Evolutionary conservation across 352 stramenopile genomes (phyloP).

Genomic region (Pythium aquatile): DNA sequence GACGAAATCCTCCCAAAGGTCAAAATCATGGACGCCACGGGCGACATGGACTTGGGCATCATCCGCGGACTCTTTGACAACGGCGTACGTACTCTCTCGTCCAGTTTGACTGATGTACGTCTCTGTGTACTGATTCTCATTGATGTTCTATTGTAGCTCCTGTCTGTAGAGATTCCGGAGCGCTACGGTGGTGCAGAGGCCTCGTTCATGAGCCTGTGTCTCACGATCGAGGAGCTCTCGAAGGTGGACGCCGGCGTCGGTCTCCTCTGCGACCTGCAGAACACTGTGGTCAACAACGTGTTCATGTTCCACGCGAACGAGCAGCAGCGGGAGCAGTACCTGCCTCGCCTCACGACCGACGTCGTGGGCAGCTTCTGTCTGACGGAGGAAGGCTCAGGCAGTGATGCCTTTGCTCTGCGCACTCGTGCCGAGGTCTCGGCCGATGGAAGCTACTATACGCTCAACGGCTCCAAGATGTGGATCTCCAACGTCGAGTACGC

Average conservation of each 20-base stretch:
- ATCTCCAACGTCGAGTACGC: conserved; percentile 97
- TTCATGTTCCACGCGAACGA: conserved; percentile 64
- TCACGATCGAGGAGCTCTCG: conserved; percentile 97
- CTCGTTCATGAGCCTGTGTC: conserved; percentile 94
- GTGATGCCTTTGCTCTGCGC: conserved; percentile 95
- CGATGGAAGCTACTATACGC: conserved; percentile 94
- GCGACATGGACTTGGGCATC: conserved; percentile 89
- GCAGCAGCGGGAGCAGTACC: conserved; percentile 85
- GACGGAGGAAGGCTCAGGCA: conserved; percentile 92
- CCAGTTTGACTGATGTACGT: not conserved
- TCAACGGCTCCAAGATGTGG: conserved; percentile 98
- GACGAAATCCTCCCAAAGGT: conserved; percentile 88
- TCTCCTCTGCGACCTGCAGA: conserved; percentile 95
- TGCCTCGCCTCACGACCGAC: conserved; percentile 74
- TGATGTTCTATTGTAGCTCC: conserved; percentile 39
- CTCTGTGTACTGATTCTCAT: not conserved
- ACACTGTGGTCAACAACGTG: conserved; percentile 95
- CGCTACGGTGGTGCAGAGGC: conserved; percentile 91
- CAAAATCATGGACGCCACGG: conserved; percentile 90
- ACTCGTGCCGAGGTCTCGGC: conserved; percentile 86
- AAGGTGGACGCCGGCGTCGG: conserved; percentile 94
- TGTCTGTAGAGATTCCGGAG: conserved; percentile 96
- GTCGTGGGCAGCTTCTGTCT: conserved; percentile 95
- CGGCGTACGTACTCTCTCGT: conserved; percentile 38
- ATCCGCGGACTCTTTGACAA: conserved; percentile 92